Evolutionary conservation across 1,284 basidiomycete genomes (phyloP), one percentile per base, ranked within the genome.

Genomic region (Mixia osmundae): DNA sequence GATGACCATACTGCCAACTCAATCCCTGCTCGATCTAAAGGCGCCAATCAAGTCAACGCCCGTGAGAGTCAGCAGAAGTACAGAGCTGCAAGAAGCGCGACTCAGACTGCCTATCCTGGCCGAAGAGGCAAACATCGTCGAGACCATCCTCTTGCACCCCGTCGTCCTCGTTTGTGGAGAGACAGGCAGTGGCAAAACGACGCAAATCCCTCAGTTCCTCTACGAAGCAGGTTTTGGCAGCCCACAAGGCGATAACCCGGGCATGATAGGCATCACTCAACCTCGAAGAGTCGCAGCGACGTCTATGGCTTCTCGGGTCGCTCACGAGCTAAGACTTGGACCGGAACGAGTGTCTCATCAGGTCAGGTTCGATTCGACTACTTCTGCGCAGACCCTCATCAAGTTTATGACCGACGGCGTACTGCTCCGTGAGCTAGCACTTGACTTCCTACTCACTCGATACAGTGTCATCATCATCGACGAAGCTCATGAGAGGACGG

Each of bases 381-480:
- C 83, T 0, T 80, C 80, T 3, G 65, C 79, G 0, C 65, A 71
- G 18, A 99, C 91, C 0, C 71, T 72, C 5, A 83, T 97, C 62
- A 95, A 97, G 57, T 99, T 97, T 63, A 97, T 97, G 89, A 99
- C 91, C 2, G 91, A 99, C 51, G 91, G 91, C 63, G 83, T 97
- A 11, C 61, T 99, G 18, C 63, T 97, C 9, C 73, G 91, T 39
- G 91, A 99, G 56, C 64, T 97, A 16, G 75, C 82, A 0, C 70
- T 68, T 11, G 89, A 99, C 53, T 89, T 97, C 53, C 56, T 94
- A 22, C 63, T 97, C 12, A 69, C 63, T 36, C 79, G 75, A 53
- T 99, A 99, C 56, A 85, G 79, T 18, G 76, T 91, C 23, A 71
- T 99, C 45, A 76, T 97, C 40, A 76, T 94, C 38, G 91, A 99